phyloP scores from a whole-genome alignment of 2,329 filamentous ascomycete genomes.

The Phoma herbarum region DNA sequence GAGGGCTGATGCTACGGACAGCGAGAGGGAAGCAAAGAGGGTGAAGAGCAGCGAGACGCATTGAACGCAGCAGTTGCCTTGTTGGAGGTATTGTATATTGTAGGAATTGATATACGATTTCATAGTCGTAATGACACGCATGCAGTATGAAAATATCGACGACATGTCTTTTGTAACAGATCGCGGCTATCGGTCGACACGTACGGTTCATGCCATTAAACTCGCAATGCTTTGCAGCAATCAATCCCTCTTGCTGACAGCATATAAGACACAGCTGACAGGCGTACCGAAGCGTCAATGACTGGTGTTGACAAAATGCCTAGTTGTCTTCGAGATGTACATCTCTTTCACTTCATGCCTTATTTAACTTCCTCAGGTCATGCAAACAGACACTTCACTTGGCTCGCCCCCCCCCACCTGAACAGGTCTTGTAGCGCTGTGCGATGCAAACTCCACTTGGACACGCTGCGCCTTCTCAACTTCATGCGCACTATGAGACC shows the following conservation, averaged over 20 bases:
- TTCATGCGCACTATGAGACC: background rate
- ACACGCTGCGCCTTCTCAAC: background rate
- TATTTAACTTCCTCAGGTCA: background rate
- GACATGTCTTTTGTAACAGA: too few species aligned
- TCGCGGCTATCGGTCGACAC: too few species aligned
- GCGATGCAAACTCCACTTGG: too few species aligned
- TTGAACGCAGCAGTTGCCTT: background rate
- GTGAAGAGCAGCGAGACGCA: conserved; percentile 36
- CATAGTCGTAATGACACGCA: too few species aligned
- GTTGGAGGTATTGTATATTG: background rate
- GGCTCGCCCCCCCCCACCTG: background rate
- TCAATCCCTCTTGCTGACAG: too few species aligned
- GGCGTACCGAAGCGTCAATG: too few species aligned
- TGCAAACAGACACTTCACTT: background rate
- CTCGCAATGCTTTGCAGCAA: too few species aligned
- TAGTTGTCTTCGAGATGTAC: background rate
- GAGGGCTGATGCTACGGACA: conserved; percentile 40
- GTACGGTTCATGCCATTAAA: too few species aligned
- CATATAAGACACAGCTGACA: too few species aligned
- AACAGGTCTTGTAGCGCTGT: background rate
- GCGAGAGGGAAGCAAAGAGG: conserved; percentile 47
- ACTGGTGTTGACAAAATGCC: background rate
- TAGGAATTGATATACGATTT: too few species aligned
- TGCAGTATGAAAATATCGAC: too few species aligned
- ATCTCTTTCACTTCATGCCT: background rate